phyloP scores from a whole-genome alignment of 2,329 filamentous ascomycete species.

The Amauroascus niger region DNA sequence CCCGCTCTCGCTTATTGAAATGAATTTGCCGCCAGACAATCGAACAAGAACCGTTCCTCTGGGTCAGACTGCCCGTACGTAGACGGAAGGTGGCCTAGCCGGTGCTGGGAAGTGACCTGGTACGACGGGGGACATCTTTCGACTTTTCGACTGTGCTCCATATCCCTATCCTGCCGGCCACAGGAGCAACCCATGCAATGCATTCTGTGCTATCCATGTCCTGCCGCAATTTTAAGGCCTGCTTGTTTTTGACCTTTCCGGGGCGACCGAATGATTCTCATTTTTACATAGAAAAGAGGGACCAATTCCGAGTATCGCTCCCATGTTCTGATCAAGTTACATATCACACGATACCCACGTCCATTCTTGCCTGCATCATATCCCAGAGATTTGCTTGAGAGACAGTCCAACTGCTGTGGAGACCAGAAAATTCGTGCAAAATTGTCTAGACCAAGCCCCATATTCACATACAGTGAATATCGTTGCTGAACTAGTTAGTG shows the following conservation, averaged over 20 bases:
- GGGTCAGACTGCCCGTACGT: neutral
- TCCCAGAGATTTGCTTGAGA: neutral
- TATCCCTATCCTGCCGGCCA: neutral
- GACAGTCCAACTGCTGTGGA: neutral
- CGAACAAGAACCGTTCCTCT: neutral
- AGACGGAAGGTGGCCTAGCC: slow-evolving; percentile 1
- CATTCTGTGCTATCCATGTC: neutral
- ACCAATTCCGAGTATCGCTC: neutral
- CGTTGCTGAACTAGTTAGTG: too few relatives aligned
- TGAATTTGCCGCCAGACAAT: neutral
- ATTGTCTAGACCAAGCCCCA: neutral
- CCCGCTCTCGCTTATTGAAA: neutral
- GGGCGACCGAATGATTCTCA: too few relatives aligned
- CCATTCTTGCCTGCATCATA: neutral
- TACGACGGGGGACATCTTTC: neutral
- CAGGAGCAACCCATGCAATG: neutral
- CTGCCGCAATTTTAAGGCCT: neutral
- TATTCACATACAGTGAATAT: neutral
- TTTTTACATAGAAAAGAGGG: neutral
- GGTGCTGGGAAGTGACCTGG: neutral
- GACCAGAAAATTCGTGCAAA: neutral
- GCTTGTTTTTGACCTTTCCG: neutral
- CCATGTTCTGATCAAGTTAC: neutral
- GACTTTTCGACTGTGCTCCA: too few relatives aligned
- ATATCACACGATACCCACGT: neutral